These are phyloP conservation scores for Cryptosporidium sp. DNA, from an alignment of 169 alveolate genomes.

Conservation along the genomic window DNA sequence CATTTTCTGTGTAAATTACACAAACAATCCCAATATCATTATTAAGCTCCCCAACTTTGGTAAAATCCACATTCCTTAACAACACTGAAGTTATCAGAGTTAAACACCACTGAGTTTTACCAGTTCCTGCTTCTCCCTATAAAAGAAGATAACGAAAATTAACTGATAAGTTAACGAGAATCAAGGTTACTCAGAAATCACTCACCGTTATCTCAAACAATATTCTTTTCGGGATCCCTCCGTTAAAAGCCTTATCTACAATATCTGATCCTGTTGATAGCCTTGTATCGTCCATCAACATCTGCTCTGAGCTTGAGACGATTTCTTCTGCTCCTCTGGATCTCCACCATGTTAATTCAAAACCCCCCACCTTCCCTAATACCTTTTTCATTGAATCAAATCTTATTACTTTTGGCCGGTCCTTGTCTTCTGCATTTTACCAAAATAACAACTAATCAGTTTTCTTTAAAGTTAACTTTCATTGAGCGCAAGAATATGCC, in stretches of 20 bases:
- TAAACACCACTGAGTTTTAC: conserved; percentile 73
- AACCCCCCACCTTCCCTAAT: not conserved
- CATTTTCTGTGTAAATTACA: conserved; percentile 55
- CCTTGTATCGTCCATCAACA: not conserved
- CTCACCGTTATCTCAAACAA: conserved; percentile 72
- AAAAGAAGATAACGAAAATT: not conserved
- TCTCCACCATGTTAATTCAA: conserved; percentile 60
- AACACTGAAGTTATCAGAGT: conserved; percentile 38
- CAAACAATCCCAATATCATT: conserved; percentile 34
- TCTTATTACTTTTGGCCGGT: not conserved
- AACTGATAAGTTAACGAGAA: not conserved
- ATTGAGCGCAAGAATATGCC: not conserved
- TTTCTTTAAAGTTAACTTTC: no score
- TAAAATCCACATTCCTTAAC: conserved; percentile 6
- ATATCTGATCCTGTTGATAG: conserved; percentile 41
- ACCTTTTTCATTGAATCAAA: not conserved
- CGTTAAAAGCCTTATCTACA: conserved; percentile 40
- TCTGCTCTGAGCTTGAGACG: not conserved
- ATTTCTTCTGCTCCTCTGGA: conserved; percentile 56
- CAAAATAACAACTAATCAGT: not conserved
- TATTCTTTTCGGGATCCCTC: conserved; percentile 50
- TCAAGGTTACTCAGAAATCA: not conserved
- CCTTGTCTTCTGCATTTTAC: not conserved
- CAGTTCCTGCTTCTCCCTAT: conserved; percentile 74
- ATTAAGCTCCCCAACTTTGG: not conserved